These are phyloP conservation scores for Aspergillus hiratsukae DNA, from an alignment of 2,329 filamentous ascomycete species.

Conservation along the genomic window DNA sequence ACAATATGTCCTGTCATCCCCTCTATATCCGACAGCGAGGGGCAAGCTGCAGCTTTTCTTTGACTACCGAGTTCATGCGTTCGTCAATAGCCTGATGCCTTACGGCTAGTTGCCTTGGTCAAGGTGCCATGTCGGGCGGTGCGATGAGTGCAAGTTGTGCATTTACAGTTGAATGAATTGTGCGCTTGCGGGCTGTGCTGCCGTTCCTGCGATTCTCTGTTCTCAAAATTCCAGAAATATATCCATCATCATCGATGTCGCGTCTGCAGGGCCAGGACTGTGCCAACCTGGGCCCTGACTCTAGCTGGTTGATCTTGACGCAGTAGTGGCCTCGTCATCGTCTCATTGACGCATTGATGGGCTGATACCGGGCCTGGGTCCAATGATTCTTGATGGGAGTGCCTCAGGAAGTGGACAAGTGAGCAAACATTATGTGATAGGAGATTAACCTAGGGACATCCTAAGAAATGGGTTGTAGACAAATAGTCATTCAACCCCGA, in stretches of 20 bases:
- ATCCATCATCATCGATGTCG: neutral
- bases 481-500: neutral
- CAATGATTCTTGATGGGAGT: neutral
- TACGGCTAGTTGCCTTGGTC: neutral
- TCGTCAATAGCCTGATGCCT: neutral
- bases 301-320: too few relatives aligned
- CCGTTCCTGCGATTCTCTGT: neutral
- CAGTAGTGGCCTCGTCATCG: neutral
- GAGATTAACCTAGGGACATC: neutral
- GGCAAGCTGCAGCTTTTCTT: neutral
- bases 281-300: too few relatives aligned
- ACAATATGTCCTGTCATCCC: neutral
- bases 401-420: neutral
- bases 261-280: too few relatives aligned
- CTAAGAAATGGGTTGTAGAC: neutral
- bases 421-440: neutral
- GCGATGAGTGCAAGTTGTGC: neutral
- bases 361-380: neutral
- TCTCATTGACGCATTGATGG: neutral
- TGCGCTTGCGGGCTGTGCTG: neutral
- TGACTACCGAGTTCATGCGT: neutral
- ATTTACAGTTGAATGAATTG: neutral
- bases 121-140: neutral
- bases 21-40: neutral
- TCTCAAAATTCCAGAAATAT: neutral